These are phyloP conservation scores for Coemansia sp. DNA, from an alignment of 192 early-diverging fungal species.

Conservation along the genomic window DNA sequence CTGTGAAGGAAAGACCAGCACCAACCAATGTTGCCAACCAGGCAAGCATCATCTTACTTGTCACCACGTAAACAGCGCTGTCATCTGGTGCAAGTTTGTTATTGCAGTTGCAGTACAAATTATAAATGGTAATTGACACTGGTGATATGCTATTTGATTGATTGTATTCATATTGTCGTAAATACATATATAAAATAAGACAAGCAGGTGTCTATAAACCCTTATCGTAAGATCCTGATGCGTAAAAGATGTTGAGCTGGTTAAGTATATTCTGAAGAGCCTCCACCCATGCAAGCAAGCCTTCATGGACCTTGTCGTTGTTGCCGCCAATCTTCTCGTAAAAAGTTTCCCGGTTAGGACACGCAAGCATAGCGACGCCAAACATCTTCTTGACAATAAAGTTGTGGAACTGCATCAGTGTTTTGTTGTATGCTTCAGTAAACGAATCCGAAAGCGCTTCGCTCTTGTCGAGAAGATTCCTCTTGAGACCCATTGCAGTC, in stretches of 20 bases:
- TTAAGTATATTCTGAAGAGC: conserved; percentile 75
- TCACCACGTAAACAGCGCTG: too few species aligned
- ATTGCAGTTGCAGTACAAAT: too few species aligned
- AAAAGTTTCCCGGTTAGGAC: conserved; percentile 87
- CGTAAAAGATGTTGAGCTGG: conserved; percentile 65
- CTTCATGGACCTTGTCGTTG: conserved; percentile 57
- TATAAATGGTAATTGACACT: background rate
- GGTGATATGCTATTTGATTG: background rate
- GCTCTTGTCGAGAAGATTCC: conserved; percentile 53
- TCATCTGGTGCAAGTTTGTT: too few species aligned
- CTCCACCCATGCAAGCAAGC: conserved; percentile 69
- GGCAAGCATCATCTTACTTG: too few species aligned
- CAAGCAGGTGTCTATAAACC: conserved; percentile 29
- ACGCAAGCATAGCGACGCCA: conserved; percentile 80
- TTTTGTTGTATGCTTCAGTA: conserved; percentile 68
- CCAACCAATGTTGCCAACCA: too few species aligned
- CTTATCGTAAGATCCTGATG: conserved; percentile 48
- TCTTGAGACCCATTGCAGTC: conserved; percentile 68
- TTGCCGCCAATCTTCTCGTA: conserved; percentile 78
- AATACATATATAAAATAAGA: background rate
- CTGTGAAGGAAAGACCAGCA: too few species aligned
- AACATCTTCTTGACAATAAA: conserved; percentile 71
- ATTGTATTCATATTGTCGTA: background rate
- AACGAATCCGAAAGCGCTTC: conserved; percentile 75
- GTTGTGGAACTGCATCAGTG: conserved; percentile 70